Percentiles rank a stretch among this genome's conserved stretches.
Evolutionary conservation across 2,329 filamentous ascomycete genomes (phyloP).

Genomic region (Hymenoscyphus fraxineus): DNA sequence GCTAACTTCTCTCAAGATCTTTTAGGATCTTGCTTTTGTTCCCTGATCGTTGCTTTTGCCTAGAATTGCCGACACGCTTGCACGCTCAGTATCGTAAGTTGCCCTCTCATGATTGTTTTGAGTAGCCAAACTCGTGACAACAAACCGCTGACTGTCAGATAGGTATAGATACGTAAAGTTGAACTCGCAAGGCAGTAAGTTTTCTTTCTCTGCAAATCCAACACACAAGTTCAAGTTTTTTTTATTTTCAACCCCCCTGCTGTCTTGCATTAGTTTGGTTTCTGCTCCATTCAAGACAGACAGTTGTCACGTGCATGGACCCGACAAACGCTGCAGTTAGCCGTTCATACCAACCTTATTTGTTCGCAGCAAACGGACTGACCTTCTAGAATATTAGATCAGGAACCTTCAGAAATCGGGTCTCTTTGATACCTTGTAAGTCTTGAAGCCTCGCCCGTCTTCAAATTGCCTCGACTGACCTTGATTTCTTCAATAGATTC

Average conservation of each 20-base stretch:
- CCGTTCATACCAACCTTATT: slow-evolving; percentile 22
- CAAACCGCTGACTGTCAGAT: not conserved
- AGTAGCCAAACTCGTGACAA: not conserved
- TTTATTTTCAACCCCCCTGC: not conserved
- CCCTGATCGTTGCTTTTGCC: not conserved
- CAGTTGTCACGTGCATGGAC: slow-evolving; percentile 19
- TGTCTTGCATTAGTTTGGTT: slow-evolving; percentile 4
- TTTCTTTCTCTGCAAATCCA: not conserved
- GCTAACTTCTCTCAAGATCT: not conserved
- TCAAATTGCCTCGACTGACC: not conserved
- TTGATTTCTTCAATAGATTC: not conserved
- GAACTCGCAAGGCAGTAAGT: not conserved
- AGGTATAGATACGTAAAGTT: not conserved
- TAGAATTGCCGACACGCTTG: not conserved
- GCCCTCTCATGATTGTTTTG: not conserved
- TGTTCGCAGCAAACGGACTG: slow-evolving; percentile 26
- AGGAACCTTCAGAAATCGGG: not conserved
- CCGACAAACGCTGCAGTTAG: slow-evolving; percentile 24
- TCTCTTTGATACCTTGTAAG: not conserved
- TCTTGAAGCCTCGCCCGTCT: not conserved
- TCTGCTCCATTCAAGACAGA: slow-evolving; percentile 1
- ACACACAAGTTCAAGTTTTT: not conserved
- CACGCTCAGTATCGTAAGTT: not conserved
- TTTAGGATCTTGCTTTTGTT: not conserved
- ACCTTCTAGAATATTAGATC: slow-evolving; percentile 11